Evolutionary conservation across 306 rosid genomes (phyloP), one percentile per base, ranked within the genome.

Genomic region (Dicorynia guianensis): DNA sequence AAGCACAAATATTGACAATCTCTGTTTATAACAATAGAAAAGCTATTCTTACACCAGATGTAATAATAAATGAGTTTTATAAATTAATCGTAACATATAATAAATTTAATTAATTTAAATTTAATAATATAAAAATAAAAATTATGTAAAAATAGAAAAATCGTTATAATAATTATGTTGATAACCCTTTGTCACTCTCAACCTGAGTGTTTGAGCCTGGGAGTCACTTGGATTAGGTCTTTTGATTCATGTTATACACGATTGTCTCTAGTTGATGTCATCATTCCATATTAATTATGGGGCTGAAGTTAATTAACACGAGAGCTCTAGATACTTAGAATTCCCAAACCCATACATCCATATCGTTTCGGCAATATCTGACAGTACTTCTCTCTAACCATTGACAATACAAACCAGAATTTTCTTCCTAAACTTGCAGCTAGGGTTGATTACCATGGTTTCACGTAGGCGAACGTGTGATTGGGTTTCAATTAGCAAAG

Each of bases 321-420:
- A 2, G 13, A 63, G 74, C 63, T 56, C 18, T 33, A 39, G 34
- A 56, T 19, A 12, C 36, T 46, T 60, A 17, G 55, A 49, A 49
- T 59, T 58, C 42, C 79, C 67, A 65, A 42, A 77, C 57, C 52
- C 4, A 58, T 57, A 65, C 68, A 79, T 36, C 53, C n/a, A 9
- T 6, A 55, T 38, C 39, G 34, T 11, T 11, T 38, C 38, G 1
- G 38, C 36, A 58, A 20, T 3, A 17, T 33, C 11, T 35, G 46
- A 58, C 8, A 12, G 25, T 10, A n/a, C 25, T 6, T n/a, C 33
- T 30, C 25, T 25, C 7, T 43, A 25, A 14, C 55, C 38, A 48
- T 4, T 48, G 49, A 47, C 14, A 8, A 47, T 11, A 4, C 48
- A 59, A 42, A 15, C 8, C 78, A 53, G 40, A 62, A 25, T 34